Evolutionary conservation across 495 filamentous ascomycete genomes (phyloP).

Genomic region (Penicillium ucsense): DNA sequence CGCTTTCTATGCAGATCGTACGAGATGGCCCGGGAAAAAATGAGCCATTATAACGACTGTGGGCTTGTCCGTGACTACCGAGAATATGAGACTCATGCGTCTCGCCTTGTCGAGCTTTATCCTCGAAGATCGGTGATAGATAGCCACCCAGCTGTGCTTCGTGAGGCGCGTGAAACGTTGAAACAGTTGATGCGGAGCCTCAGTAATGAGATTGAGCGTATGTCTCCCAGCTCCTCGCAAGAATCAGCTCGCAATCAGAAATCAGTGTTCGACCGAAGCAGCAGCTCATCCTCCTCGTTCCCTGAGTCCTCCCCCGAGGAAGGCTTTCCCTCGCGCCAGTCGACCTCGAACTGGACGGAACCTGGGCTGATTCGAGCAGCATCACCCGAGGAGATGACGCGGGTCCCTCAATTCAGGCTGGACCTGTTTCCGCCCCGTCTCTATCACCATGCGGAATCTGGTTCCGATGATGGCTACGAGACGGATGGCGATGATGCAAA

Average conservation of each 20-base stretch:
- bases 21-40: constrained; percentile 49
- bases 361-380: constrained; percentile 18
- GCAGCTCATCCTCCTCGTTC: constrained; percentile 48
- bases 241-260: constrained; percentile 40
- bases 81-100: constrained; percentile 59
- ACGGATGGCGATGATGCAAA: constrained; percentile 27
- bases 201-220: constrained; percentile 46
- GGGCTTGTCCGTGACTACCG: constrained; percentile 65
- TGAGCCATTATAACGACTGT: constrained; percentile 41
- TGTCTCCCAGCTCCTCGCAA: constrained; percentile 41
- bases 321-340: constrained; percentile 18
- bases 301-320: constrained; percentile 31
- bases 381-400: constrained; percentile 24
- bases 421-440: constrained; percentile 30
- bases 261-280: constrained; percentile 66
- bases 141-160: constrained; percentile 15
- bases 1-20: constrained; percentile 54
- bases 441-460: constrained; percentile 21
- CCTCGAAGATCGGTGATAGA: constrained; percentile 29
- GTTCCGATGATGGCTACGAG: constrained; percentile 34
- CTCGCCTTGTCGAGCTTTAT: constrained; percentile 37
- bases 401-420: constrained; percentile 20
- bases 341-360: constrained; percentile 27
- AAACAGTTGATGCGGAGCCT: constrained; percentile 42
- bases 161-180: constrained; percentile 35